Conservation (phyloP, 257 asterid species). For the Agastache rugosa region DNA sequence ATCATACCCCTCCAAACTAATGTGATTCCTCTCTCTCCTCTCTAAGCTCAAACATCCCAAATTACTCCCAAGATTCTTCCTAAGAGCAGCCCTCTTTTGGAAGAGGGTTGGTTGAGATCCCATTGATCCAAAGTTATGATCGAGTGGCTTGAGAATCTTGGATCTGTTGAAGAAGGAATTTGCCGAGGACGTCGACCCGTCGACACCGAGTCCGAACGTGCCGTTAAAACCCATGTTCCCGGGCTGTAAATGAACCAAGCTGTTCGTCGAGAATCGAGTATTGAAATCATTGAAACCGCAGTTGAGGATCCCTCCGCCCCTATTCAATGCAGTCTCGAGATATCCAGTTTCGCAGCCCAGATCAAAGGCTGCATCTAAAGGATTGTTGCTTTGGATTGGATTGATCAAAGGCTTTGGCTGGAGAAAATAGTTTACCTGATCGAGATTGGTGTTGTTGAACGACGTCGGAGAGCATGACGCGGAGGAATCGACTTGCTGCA, state of each 20-base stretch:
- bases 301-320: conserved; percentile 38
- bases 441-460: conserved; percentile 41
- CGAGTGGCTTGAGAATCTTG: conserved; percentile 79
- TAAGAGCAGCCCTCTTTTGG: conserved; percentile 90
- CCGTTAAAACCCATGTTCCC: conserved; percentile 51
- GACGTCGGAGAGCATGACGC: conserved; percentile 85
- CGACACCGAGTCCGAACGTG: conserved; percentile 48
- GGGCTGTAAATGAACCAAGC: conserved; percentile 49
- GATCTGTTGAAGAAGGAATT: conserved; percentile 68
- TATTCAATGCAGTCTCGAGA: conserved; percentile 56
- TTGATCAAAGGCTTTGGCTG: conserved; percentile 47
- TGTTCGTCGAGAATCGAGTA: conserved; percentile 36
- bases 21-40: conserved; percentile 43
- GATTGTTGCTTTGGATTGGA: conserved; percentile 37
- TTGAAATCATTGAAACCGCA: conserved; percentile 46
- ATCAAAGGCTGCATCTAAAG: conserved; percentile 53
- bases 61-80: conserved; percentile 53
- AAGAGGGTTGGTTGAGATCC: conserved; percentile 91
- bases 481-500: conserved; percentile 69
- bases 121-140: conserved; percentile 56
- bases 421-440: conserved; percentile 56
- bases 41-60: conserved; percentile 58
- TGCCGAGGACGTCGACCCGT: too few species aligned
- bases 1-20: background rate
- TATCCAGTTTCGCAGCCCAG: conserved; percentile 65